These are phyloP conservation scores for Alternaria sp. DNA, from an alignment of 2,329 filamentous ascomycete genomes.

Conservation along the genomic window DNA sequence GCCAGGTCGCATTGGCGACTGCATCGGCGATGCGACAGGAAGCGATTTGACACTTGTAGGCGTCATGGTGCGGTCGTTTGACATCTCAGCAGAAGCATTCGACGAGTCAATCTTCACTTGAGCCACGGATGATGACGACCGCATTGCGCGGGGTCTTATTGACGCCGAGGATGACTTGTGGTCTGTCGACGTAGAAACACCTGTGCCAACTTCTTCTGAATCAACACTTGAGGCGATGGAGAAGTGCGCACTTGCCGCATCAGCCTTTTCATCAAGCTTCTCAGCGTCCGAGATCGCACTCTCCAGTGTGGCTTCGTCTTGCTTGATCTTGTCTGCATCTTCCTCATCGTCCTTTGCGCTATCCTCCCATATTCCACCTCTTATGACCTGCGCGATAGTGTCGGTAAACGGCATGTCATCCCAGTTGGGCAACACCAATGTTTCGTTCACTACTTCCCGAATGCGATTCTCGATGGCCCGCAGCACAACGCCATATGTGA, in stretches of 20 bases:
- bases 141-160: conserved; percentile 60
- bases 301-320: conserved; percentile 20
- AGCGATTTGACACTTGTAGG: conserved; percentile 69
- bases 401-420: conserved; percentile 92
- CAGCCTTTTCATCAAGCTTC: conserved; percentile 27
- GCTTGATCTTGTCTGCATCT: conserved; percentile 17
- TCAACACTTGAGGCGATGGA: conserved; percentile 30
- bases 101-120: conserved; percentile 71
- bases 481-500: conserved; percentile 91
- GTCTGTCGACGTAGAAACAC: conserved; percentile 35
- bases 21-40: conserved; percentile 60
- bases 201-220: conserved; percentile 24
- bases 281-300: conserved; percentile 24
- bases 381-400: conserved; percentile 76
- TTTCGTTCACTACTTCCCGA: conserved; percentile 91
- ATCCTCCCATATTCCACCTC: conserved; percentile 80
- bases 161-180: conserved; percentile 17
- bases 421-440: conserved; percentile 91
- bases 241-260: conserved; percentile 28
- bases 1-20: conserved; percentile 54
- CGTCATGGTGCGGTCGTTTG: conserved; percentile 63
- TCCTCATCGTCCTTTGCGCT: conserved; percentile 18
- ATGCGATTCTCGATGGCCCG: conserved; percentile 94
- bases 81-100: conserved; percentile 64
- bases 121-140: conserved; percentile 68